Conservation (phyloP, 192 early-diverging fungal species). For the Gonapodya sp. region DNA sequence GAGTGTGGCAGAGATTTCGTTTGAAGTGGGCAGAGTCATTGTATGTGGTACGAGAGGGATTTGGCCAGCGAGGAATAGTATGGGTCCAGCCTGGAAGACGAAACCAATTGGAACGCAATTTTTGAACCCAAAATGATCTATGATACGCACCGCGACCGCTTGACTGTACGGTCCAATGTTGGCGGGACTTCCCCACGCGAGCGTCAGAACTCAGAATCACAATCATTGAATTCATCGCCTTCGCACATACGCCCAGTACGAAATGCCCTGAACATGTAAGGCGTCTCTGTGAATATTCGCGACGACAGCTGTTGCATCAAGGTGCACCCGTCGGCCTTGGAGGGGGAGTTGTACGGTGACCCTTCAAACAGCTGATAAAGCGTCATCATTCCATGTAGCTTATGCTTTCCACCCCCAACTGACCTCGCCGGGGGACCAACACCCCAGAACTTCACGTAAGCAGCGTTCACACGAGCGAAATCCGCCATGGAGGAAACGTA, state of each 20-base stretch:
- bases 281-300: slow-evolving; percentile 27
- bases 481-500: slow-evolving; percentile 54
- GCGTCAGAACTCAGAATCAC: slow-evolving; percentile 5
- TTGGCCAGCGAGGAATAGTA: slow-evolving; percentile 66
- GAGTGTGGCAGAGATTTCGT: background rate
- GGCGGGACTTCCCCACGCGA: slow-evolving; percentile 39
- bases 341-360: slow-evolving; percentile 22
- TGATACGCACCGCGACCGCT: slow-evolving; percentile 39
- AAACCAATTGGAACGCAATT: background rate
- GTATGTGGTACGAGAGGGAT: slow-evolving; percentile 62
- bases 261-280: slow-evolving; percentile 75
- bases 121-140: too few species aligned
- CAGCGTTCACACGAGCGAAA: slow-evolving; percentile 50
- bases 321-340: slow-evolving; percentile 33
- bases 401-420: background rate
- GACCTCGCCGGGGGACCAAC: slow-evolving; percentile 61
- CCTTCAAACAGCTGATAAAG: background rate
- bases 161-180: slow-evolving; percentile 84
- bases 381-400: background rate
- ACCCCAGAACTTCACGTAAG: slow-evolving; percentile 59
- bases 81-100: slow-evolving; percentile 32
- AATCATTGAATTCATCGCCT: too few species aligned
- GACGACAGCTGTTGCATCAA: slow-evolving; percentile 28
- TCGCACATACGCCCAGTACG: slow-evolving; percentile 67
- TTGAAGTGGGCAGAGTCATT: slow-evolving; percentile 40